Percentiles rank a stretch among this genome's conserved stretches.
Evolutionary conservation across 352 stramenopile species (phyloP).

Genomic region (Phytophthora brassicae): DNA sequence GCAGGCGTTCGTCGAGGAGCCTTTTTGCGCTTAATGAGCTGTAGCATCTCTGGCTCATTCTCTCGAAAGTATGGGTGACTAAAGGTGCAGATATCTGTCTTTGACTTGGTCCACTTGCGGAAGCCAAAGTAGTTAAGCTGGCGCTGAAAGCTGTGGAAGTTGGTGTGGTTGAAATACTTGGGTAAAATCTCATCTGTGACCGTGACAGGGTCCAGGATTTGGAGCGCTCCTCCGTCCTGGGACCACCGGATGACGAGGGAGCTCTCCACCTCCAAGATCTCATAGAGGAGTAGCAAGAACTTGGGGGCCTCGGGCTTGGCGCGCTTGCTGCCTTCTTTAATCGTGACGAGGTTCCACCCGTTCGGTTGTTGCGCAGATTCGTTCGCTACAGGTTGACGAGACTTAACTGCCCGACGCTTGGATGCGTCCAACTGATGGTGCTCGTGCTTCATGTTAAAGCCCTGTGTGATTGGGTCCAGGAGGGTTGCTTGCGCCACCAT

Average conservation of each 20-base stretch:
- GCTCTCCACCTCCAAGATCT: conserved; percentile 80
- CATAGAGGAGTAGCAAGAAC: conserved; percentile 80
- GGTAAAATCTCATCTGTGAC: conserved; percentile 80
- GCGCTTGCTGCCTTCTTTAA: conserved; percentile 41
- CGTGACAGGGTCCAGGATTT: conserved; percentile 74
- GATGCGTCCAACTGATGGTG: too few species aligned
- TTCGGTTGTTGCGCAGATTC: conserved; percentile 9
- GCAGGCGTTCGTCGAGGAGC: conserved; percentile 47
- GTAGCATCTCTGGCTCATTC: conserved; percentile 71
- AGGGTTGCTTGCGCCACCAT: conserved; percentile 23
- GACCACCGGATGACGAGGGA: conserved; percentile 75
- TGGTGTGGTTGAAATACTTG: conserved; percentile 94
- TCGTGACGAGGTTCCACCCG: conserved; percentile 27
- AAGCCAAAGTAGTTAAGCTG: conserved; percentile 95
- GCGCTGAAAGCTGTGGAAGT: conserved; percentile 91
- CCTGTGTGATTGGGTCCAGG: conserved; percentile 28
- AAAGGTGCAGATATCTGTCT: conserved; percentile 87
- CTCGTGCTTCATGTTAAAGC: conserved; percentile 28
- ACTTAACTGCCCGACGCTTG: conserved; percentile 22
- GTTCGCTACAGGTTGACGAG: background rate
- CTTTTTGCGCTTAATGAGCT: conserved; percentile 84
- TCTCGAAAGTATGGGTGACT: conserved; percentile 78
- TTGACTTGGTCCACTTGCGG: conserved; percentile 84
- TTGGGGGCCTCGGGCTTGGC: conserved; percentile 70
- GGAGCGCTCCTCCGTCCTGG: conserved; percentile 68